Percentiles rank a stretch among this genome's conserved stretches.
Conservation (phyloP, 163 green algal species). For the Scenedesmus sp. region DNA sequence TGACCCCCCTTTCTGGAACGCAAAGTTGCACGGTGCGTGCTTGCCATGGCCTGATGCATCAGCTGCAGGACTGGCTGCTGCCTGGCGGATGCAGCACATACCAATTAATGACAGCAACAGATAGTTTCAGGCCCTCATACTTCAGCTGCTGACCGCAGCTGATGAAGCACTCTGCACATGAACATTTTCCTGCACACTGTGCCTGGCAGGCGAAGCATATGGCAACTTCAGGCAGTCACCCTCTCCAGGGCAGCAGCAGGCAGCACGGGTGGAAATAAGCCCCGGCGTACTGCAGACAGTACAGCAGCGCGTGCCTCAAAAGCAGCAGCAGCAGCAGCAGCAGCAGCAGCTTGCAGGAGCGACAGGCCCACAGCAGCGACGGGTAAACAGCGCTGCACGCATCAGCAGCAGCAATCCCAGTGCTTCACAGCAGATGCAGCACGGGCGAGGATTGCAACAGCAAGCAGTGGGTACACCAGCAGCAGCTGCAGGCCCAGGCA, state of each 20-base stretch:
- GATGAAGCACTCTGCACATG: background rate
- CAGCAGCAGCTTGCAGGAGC: background rate
- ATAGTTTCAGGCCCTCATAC: too few species aligned
- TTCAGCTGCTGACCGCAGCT: background rate
- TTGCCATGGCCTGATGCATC: background rate
- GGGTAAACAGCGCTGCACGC: background rate
- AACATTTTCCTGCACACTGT: background rate
- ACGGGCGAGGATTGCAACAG: background rate
- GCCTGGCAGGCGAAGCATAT: background rate
- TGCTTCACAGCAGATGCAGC: background rate
- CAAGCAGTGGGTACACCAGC: background rate
- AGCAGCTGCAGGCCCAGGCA: constrained; percentile 14
- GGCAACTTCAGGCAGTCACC: constrained; percentile 8
- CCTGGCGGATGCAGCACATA: background rate
- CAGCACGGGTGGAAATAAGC: constrained; percentile 12
- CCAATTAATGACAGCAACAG: background rate
- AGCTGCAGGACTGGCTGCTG: background rate
- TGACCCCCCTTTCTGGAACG: constrained; percentile 37
- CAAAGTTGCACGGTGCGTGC: constrained; percentile 29
- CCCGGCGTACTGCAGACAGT: constrained; percentile 32
- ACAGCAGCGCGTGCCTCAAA: background rate
- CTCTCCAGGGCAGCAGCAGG: background rate
- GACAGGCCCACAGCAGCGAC: background rate
- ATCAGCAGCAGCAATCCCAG: background rate
- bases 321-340: constrained; percentile 23